Conservation (phyloP, 1,284 basidiomycete genomes). For the Coniferiporia weirii region DNA sequence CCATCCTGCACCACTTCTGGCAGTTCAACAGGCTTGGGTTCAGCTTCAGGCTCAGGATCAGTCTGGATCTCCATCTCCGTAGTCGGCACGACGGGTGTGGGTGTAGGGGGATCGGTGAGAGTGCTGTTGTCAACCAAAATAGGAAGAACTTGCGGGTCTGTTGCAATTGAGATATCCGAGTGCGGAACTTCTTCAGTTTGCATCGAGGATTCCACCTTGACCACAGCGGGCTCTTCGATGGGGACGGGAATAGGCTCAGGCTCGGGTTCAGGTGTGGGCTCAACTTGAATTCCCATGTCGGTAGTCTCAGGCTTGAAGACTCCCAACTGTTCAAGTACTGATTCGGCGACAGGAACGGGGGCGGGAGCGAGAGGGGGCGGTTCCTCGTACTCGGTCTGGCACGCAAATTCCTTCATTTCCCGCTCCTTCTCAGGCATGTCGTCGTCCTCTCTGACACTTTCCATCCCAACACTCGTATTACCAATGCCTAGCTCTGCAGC, state of each 20-base stretch:
- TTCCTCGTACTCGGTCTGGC: conserved; percentile 46
- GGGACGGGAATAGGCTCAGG: conserved; percentile 28
- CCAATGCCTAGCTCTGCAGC: conserved; percentile 52
- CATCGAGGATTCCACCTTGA: conserved; percentile 7
- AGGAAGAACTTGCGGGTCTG: conserved; percentile 10
- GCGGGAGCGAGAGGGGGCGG: conserved; percentile 19
- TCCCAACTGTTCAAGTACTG: conserved; percentile 9
- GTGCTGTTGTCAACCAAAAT: conserved; percentile 23
- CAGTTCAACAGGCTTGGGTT: conserved; percentile 23
- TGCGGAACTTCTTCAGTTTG: conserved; percentile 2
- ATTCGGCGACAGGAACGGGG: conserved; percentile 24
- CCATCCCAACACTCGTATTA: conserved; percentile 37
- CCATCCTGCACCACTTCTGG: conserved; percentile 35
- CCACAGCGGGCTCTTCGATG: conserved; percentile 13
- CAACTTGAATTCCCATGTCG: conserved; percentile 41
- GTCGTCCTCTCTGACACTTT: conserved; percentile 37
- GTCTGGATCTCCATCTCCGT: conserved; percentile 13
- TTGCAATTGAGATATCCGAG: not conserved
- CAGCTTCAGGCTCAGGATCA: conserved; percentile 25
- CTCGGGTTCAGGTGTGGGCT: conserved; percentile 36
- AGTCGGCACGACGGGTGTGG: conserved; percentile 20
- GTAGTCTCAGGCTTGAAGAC: conserved; percentile 26
- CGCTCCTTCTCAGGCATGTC: conserved; percentile 32
- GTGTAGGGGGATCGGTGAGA: conserved; percentile 25
- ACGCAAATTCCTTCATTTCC: conserved; percentile 56